A percentile compares a stretch with the other conserved stretches of the same genome.
Conservation (phyloP, 257 asterid species). For the Catharanthus roseus region DNA sequence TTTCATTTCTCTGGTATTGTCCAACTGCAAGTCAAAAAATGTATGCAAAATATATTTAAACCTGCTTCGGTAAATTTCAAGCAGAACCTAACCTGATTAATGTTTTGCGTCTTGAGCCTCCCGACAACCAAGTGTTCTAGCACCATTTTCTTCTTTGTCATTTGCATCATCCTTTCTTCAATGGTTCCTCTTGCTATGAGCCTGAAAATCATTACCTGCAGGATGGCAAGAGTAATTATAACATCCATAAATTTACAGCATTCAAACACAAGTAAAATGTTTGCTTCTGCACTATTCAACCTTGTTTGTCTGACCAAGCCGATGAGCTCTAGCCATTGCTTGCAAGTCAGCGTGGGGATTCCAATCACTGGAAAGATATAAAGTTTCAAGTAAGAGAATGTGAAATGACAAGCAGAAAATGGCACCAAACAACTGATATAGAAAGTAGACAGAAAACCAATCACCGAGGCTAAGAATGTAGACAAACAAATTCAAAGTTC, state of each 20-base stretch:
- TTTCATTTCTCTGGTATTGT: not conserved
- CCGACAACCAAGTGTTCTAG: constrained; percentile 98
- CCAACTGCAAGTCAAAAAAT: not conserved
- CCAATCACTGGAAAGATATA: constrained; percentile 75
- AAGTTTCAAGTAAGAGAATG: constrained; percentile 10
- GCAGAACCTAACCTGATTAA: constrained; percentile 65
- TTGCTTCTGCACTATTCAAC: constrained; percentile 16
- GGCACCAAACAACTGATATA: not conserved
- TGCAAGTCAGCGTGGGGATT: constrained; percentile 99
- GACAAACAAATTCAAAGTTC: not conserved
- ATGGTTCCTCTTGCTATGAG: constrained; percentile 85
- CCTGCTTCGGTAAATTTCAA: not conserved
- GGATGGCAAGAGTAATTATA: constrained; percentile 13
- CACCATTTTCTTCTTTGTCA: constrained; percentile 99
- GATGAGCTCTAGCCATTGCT: constrained; percentile 99
- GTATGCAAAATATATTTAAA: no score
- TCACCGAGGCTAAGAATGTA: not conserved
- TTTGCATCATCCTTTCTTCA: constrained; percentile 99
- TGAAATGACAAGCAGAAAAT: not conserved
- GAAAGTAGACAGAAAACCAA: not conserved
- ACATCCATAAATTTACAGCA: not conserved
- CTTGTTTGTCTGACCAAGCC: constrained; percentile 99
- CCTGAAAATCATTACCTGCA: constrained; percentile 95
- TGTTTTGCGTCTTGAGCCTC: constrained; percentile 82
- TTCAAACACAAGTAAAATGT: constrained; percentile 13